Percentiles rank a stretch among this genome's conserved stretches.
Conservation (phyloP, 1,284 basidiomycete genomes). For the Fistulinella staudtii region DNA sequence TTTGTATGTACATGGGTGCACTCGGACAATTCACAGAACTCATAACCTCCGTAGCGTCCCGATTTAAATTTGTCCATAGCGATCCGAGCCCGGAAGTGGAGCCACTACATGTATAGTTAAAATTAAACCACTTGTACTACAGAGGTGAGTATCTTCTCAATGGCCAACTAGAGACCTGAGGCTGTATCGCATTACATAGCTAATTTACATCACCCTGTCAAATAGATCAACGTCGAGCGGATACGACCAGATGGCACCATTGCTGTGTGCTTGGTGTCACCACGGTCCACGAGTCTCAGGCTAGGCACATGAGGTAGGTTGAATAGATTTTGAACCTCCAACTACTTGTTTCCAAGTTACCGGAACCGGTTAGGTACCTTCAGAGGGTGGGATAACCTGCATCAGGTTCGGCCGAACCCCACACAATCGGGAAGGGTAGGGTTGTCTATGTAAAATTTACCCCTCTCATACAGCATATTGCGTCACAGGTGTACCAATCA, state of each 20-base stretch:
- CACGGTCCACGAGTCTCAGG: background rate
- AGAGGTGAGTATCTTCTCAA: background rate
- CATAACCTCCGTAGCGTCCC: constrained; percentile 1
- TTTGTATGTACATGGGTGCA: no score
- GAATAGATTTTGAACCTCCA: no score
- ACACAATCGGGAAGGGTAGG: background rate
- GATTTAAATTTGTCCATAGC: background rate
- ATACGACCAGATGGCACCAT: no score
- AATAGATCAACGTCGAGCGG: background rate
- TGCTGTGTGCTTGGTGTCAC: background rate
- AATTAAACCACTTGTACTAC: no score
- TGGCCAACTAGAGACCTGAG: no score
- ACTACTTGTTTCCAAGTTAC: constrained; percentile 12
- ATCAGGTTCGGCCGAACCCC: constrained; percentile 14
- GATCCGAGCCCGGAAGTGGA: no score
- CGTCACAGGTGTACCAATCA: background rate
- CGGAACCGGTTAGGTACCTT: constrained; percentile 1
- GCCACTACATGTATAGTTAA: no score
- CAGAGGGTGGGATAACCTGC: constrained; percentile 4
- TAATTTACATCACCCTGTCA: background rate
- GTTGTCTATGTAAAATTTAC: background rate
- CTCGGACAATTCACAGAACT: no score
- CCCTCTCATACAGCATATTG: background rate
- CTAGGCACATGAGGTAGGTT: no score
- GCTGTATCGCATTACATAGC: background rate